Evolutionary conservation across 441 rosid species (phyloP), one percentile per base, ranked within the genome.

Genomic region (Euphorbia schlechtendalii): DNA sequence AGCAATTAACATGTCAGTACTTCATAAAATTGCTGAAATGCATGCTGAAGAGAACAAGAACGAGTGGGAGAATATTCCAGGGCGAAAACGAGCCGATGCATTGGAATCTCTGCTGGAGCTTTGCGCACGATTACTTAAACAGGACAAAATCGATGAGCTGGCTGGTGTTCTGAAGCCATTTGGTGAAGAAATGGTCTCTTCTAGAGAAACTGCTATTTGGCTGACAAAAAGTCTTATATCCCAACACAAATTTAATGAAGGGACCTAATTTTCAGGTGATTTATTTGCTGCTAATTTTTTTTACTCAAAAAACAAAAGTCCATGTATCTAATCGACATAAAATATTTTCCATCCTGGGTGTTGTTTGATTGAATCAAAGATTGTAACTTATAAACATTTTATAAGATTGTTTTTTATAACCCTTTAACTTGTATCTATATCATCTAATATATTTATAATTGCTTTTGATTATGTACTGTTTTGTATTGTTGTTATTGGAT

Each of bases 151-250:
- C 13, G 88, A 90, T n/a, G 99, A 93, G 64, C 96, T 93, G 54
- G 69, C 90, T 11, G 96, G 97, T 52, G 86, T 93, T 68, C 83
- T 90, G 36, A 83, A 83, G 64, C 97, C 99, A 28, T 93, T 93
- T 30, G 97, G 97, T 3, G 97, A 86, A 74, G 99, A 93, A 70
- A 74, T 75, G n/a, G 96, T 89, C 6, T 93, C 99, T 1, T 92
- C 99, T 0, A 89, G 97, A 68, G 99, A 93, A 75, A 93, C 99
- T 24, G 99, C 99, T 41, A 93, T 93, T 66, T 93, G 93, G 96
- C 80, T 93, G 70, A 90, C 96, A 18, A 90, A 87, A 78, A 86
- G 90, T 78, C 97, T 93, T 59, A 74, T 92, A 82, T 78, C 96
- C 63, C 80, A 82, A 15, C 88, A 88, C 20, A 86, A 87, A 58